phyloP scores from a whole-genome alignment of 108 stramenopile species.

The Schizochytrium sp. region DNA sequence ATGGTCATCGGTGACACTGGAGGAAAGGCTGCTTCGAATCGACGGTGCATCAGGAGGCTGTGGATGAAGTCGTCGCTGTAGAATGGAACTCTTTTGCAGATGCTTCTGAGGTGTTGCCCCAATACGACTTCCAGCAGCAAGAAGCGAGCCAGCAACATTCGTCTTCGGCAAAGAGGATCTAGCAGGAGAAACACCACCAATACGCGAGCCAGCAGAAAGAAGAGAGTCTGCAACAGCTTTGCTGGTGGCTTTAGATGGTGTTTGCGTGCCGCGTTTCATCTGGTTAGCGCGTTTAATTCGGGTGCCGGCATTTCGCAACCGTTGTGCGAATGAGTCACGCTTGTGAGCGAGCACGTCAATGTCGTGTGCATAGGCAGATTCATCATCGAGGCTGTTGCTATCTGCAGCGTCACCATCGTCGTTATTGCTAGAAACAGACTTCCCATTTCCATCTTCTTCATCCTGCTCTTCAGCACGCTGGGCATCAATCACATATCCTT shows the following conservation, averaged over 20 bases:
- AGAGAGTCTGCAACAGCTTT: not conserved
- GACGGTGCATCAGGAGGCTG: not conserved
- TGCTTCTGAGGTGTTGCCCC: not conserved
- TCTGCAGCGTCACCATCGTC: not conserved
- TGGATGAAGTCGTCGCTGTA: not conserved
- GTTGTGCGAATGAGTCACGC: not conserved
- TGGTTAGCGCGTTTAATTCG: not conserved
- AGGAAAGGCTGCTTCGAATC: not conserved
- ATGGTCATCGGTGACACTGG: not conserved
- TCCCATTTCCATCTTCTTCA: conserved; percentile 11
- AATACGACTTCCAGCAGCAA: conserved; percentile 2
- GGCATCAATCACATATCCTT: conserved; percentile 48
- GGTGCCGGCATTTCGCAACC: not conserved
- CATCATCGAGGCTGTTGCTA: not conserved
- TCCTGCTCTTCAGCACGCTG: conserved; percentile 23
- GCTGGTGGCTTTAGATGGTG: not conserved
- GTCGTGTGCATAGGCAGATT: not conserved
- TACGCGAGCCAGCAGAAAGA: not conserved
- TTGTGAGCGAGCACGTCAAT: not conserved
- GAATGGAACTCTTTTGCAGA: conserved; percentile 16
- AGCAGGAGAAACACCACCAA: not conserved
- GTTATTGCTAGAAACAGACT: not conserved
- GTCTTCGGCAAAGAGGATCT: too few relatives aligned
- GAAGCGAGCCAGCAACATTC: not conserved
- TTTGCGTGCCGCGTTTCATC: too few relatives aligned